phyloP scores from a whole-genome alignment of 176 grass and related monocot species.

The Eragrostis nindensis region DNA sequence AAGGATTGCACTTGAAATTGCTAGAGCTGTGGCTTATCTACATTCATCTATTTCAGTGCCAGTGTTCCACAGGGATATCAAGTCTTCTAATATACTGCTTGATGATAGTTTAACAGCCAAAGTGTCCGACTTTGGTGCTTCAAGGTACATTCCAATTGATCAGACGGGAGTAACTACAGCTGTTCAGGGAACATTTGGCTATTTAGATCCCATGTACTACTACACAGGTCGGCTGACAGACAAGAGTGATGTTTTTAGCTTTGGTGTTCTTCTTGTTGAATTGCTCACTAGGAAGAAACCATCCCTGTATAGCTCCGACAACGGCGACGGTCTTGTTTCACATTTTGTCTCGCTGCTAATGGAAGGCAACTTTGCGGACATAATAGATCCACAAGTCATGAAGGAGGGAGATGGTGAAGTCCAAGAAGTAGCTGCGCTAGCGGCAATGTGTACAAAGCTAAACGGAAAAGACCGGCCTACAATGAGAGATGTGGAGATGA shows the following conservation, averaged over 20 bases:
- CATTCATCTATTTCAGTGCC: conserved; percentile 46
- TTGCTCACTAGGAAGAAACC: no score
- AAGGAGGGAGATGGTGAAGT: no score
- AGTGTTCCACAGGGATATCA: conserved; percentile 61
- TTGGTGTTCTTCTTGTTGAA: no score
- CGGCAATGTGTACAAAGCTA: conserved; percentile 16
- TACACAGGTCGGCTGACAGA: neutral
- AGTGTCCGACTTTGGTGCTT: conserved; percentile 65
- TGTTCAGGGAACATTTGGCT: conserved; percentile 58
- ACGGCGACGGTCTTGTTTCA: no score
- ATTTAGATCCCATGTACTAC: conserved; percentile 67
- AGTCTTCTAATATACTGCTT: conserved; percentile 61
- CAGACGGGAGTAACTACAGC: conserved; percentile 27
- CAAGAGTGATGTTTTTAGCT: no score
- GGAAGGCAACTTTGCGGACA: no score
- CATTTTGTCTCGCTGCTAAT: no score
- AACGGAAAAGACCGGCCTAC: conserved; percentile 31
- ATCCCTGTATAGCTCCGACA: no score
- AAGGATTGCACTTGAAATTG: conserved; percentile 28
- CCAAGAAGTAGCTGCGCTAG: no score
- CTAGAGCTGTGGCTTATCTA: conserved; percentile 42
- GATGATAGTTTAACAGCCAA: conserved; percentile 55
- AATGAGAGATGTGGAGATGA: conserved; percentile 32
- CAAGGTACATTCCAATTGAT: conserved; percentile 53
- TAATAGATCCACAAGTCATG: no score